phyloP scores from a whole-genome alignment of 495 filamentous ascomycete genomes.

The Daldinia childiae region DNA sequence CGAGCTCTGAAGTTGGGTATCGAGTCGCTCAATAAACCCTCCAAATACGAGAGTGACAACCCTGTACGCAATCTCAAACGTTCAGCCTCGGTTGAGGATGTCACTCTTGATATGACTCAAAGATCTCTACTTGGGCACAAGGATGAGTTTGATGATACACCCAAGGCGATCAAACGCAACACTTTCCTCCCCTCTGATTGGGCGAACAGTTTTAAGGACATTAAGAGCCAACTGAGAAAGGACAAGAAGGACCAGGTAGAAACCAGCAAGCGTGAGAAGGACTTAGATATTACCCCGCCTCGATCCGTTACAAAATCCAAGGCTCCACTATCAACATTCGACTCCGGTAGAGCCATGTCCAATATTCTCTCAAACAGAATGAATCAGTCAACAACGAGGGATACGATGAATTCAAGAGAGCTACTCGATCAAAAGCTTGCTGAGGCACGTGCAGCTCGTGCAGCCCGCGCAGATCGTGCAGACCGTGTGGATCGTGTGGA shows the following conservation, averaged over 20 bases:
- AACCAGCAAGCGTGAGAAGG: slow-evolving; percentile 39
- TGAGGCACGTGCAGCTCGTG: slow-evolving; percentile 17
- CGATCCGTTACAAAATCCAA: slow-evolving; percentile 6
- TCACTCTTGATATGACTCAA: slow-evolving; percentile 39
- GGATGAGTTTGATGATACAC: slow-evolving; percentile 4
- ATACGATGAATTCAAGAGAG: slow-evolving; percentile 2
- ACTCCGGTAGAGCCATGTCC: slow-evolving; percentile 32
- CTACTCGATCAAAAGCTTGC: slow-evolving; percentile 12
- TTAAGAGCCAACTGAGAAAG: slow-evolving; percentile 27
- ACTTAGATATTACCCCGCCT: slow-evolving; percentile 10
- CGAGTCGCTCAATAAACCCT: slow-evolving; percentile 40
- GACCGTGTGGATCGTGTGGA: slow-evolving; percentile 10
- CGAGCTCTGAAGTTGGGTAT: slow-evolving; percentile 39
- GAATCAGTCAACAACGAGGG: slow-evolving; percentile 27
- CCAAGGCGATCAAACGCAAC: neutral
- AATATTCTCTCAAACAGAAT: slow-evolving; percentile 32
- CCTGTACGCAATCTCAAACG: slow-evolving; percentile 26
- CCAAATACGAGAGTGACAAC: slow-evolving; percentile 30
- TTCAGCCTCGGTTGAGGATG: slow-evolving; percentile 38
- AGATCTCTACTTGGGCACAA: slow-evolving; percentile 28
- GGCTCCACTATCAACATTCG: slow-evolving; percentile 4
- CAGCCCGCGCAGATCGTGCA: neutral
- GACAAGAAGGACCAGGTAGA: slow-evolving; percentile 41
- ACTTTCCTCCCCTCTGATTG: slow-evolving; percentile 25
- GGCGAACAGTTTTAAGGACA: slow-evolving; percentile 34